Conservation (phyloP, 2,329 filamentous ascomycete genomes). For the Colletotrichum viniferum region DNA sequence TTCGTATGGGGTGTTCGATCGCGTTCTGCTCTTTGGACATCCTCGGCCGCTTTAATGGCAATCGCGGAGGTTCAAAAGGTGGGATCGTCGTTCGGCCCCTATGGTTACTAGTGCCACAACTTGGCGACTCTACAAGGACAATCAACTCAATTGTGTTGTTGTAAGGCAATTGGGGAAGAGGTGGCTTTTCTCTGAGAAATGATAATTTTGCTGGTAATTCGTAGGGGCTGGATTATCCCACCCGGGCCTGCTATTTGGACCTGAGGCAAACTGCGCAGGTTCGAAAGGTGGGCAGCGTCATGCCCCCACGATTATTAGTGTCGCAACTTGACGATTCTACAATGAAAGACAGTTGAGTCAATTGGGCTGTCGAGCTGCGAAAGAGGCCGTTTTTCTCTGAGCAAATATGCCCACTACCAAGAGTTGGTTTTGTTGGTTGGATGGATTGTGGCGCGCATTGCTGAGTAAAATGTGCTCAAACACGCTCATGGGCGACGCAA, state of each 20-base stretch:
- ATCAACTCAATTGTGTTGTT: background rate
- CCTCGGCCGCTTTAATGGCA: background rate
- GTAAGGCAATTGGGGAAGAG: background rate
- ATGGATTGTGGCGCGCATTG: background rate
- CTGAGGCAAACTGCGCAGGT: background rate
- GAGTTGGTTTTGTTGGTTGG: background rate
- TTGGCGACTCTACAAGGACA: background rate
- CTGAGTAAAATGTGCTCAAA: constrained; percentile 20
- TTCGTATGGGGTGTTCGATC: background rate
- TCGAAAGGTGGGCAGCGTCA: background rate
- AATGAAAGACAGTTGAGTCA: background rate
- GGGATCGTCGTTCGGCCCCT: background rate
- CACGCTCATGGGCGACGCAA: background rate
- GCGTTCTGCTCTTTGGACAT: background rate
- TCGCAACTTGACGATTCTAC: background rate
- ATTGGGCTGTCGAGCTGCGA: background rate
- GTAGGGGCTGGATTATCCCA: too few relatives aligned
- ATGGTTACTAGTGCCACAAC: rapidly evolving
- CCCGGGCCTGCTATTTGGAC: too few relatives aligned
- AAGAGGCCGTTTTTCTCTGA: background rate
- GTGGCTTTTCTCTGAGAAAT: background rate
- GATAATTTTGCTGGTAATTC: too few relatives aligned
- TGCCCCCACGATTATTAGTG: background rate
- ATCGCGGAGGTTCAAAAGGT: background rate
- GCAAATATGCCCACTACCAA: background rate